Percentiles rank a stretch among this genome's conserved stretches.
phyloP scores from a whole-genome alignment of 2,329 filamentous ascomycete genomes.

The Mycosphaerelloides madeirae region DNA sequence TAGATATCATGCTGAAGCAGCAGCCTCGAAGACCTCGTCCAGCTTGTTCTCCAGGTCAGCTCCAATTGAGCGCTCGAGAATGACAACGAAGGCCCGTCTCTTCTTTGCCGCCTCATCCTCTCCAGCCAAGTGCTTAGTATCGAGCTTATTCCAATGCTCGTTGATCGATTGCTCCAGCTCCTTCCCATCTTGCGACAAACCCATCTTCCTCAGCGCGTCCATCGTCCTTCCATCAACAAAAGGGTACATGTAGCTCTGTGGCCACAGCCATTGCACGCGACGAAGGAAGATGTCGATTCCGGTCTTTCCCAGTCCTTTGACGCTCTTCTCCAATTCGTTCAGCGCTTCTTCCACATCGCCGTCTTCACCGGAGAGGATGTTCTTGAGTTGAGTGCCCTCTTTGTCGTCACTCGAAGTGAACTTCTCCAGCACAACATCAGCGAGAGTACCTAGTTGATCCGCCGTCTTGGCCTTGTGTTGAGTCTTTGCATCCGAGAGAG shows the following conservation, averaged over 20 bases:
- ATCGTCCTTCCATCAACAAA: constrained; percentile 37
- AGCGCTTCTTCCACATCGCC: constrained; percentile 28
- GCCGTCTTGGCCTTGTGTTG: constrained; percentile 47
- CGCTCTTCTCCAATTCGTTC: constrained; percentile 30
- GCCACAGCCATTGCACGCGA: constrained; percentile 35
- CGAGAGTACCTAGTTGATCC: constrained; percentile 34
- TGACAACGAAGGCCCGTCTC: constrained; percentile 37
- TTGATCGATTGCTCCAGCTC: constrained; percentile 34
- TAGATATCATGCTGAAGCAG: background rate
- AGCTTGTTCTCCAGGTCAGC: constrained; percentile 37
- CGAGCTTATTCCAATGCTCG: constrained; percentile 34
- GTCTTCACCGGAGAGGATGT: constrained; percentile 31
- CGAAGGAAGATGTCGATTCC: constrained; percentile 42
- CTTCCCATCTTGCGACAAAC: constrained; percentile 34
- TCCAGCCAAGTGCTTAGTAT: constrained; percentile 26
- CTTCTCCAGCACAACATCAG: constrained; percentile 31
- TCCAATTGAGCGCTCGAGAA: constrained; percentile 37
- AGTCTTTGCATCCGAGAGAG: constrained; percentile 40
- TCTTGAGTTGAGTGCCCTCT: constrained; percentile 30
- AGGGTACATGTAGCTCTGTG: constrained; percentile 36
- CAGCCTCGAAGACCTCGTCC: constrained; percentile 2
- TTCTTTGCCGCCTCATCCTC: constrained; percentile 34
- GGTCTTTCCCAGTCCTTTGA: constrained; percentile 40
- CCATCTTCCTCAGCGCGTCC: constrained; percentile 33
- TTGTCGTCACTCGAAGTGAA: constrained; percentile 30